Base-by-base conservation (phyloP, 768 basidiomycete genomes). In the Naganishia onofrii region DNA sequence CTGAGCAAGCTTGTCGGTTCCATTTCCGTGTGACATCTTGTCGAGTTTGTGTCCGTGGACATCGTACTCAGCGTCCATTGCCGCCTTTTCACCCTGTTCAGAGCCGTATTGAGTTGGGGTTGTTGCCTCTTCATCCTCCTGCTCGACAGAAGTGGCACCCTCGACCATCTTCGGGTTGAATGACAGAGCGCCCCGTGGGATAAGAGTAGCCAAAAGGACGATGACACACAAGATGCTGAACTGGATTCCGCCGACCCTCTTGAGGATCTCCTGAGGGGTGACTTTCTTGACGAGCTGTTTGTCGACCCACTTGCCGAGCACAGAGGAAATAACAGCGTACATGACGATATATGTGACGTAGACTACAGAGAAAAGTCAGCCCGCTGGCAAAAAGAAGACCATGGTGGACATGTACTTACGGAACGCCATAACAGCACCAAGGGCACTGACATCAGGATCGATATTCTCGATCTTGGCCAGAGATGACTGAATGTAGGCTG, bases 391-490 rank as follows among this genome's bases (percentile, higher is more conserved):
- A n/a, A n/a, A n/a, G n/a, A n/a, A n/a, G n/a, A n/a, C n/a, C n/a
- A n/a, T n/a, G n/a, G n/a, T n/a, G n/a, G n/a, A n/a, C n/a, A n/a
- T n/a, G n/a, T n/a, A 68, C 71, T 68, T 26, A 69, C 72, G 23
- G 76, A 79, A 78, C 17, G 76, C 72, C 74, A 78, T 78, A 68
- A 79, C 78, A 4, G 75, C 71, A 26, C 77, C 77, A 56, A 79
- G 74, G 26, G 78, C 74, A 15, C 71, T 74, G 56, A 79, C 76
- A 23, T 73, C 71, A 3, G 66, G 52, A 54, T 72, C 64, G 21
- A 70, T 42, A 42, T 69, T 68, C 36, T 73, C 73, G 53, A 75
- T 58, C 51, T 71, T 67, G 56, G 75, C 69, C 46, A 79, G 71
- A 17, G 71, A 69, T 21, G 72, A 67, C 65, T 79, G 77, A 68